These are phyloP conservation scores for Phyllosticta capitalensis DNA, from an alignment of 2,329 filamentous ascomycete genomes.

Conservation along the genomic window DNA sequence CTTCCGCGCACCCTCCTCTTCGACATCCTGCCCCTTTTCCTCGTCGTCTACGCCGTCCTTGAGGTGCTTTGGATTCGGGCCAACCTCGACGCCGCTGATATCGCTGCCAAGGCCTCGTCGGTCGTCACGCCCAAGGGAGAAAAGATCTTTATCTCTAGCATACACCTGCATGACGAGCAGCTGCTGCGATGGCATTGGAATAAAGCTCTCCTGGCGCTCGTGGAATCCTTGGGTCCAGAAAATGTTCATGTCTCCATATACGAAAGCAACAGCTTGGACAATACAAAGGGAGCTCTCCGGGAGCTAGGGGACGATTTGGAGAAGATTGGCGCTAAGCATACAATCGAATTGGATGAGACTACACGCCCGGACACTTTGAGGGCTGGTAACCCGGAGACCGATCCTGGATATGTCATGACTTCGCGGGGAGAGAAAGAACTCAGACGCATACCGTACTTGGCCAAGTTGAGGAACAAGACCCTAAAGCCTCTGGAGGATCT, in stretches of 20 bases:
- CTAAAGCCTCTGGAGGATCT: slow-evolving; percentile 49
- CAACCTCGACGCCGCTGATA: slow-evolving; percentile 2
- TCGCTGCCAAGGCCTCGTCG: not conserved
- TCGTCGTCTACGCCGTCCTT: slow-evolving; percentile 5
- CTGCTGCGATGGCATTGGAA: slow-evolving; percentile 56
- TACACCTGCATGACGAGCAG: slow-evolving; percentile 58
- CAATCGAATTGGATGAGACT: slow-evolving; percentile 47
- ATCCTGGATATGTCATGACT: slow-evolving; percentile 56
- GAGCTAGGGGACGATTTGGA: slow-evolving; percentile 48
- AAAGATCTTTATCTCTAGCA: slow-evolving; percentile 55
- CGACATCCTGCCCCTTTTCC: slow-evolving; percentile 6
- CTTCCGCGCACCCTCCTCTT: slow-evolving; percentile 6
- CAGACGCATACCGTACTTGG: slow-evolving; percentile 59
- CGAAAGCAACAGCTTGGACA: slow-evolving; percentile 61
- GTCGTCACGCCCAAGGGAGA: slow-evolving; percentile 1
- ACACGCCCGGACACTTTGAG: slow-evolving; percentile 42
- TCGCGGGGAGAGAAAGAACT: slow-evolving; percentile 42
- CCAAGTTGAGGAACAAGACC: slow-evolving; percentile 54
- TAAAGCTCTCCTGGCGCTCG: slow-evolving; percentile 48
- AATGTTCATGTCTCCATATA: slow-evolving; percentile 61
- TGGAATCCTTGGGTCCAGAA: slow-evolving; percentile 46
- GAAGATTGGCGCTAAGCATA: slow-evolving; percentile 42
- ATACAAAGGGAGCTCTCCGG: slow-evolving; percentile 52
- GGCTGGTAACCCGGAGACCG: slow-evolving; percentile 33
- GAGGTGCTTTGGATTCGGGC: slow-evolving; percentile 3